Evolutionary conservation across 2,329 filamentous ascomycete genomes (phyloP).

Genomic region (Exutisphaerella laricina): DNA sequence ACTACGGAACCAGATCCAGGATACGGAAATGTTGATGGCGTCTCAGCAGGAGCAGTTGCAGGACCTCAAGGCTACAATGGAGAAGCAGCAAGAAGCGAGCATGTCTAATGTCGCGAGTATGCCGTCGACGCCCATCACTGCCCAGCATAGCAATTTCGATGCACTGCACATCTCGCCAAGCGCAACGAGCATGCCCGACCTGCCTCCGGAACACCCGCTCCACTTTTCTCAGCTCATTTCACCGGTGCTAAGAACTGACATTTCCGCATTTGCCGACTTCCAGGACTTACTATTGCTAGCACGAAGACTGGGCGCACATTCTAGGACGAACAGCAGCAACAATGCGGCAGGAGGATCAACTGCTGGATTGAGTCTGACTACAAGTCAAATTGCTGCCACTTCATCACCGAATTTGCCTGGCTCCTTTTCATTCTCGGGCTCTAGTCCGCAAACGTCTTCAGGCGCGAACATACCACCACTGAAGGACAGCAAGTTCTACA

Average conservation of each 20-base stretch:
- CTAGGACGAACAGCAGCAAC: constrained; percentile 56
- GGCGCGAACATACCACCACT: constrained; percentile 52
- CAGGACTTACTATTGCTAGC: constrained; percentile 66
- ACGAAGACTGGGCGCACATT: constrained; percentile 45
- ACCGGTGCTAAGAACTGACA: constrained; percentile 75
- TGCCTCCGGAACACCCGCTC: constrained; percentile 57
- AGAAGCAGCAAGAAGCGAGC: constrained; percentile 69
- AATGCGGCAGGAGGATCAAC: constrained; percentile 33
- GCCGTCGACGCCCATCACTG: constrained; percentile 72
- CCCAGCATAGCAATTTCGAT: constrained; percentile 57
- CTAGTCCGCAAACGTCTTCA: constrained; percentile 28
- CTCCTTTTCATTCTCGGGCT: constrained; percentile 36
- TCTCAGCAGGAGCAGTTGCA: constrained; percentile 91
- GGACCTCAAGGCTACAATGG: constrained; percentile 88
- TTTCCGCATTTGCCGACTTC: constrained; percentile 80
- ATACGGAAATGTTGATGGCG: constrained; percentile 77
- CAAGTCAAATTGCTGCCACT: constrained; percentile 16
- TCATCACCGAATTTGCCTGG: constrained; percentile 40
- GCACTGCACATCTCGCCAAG: constrained; percentile 49
- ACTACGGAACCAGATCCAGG: constrained; percentile 74
- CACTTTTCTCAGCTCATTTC: constrained; percentile 80
- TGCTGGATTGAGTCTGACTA: constrained; percentile 50
- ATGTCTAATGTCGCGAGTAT: constrained; percentile 57
- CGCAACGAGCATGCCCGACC: constrained; percentile 45
- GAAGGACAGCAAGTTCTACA: constrained; percentile 92